These are phyloP conservation scores for Pulicaria dysenterica DNA, from an alignment of 129 eudicot species.

Conservation along the genomic window DNA sequence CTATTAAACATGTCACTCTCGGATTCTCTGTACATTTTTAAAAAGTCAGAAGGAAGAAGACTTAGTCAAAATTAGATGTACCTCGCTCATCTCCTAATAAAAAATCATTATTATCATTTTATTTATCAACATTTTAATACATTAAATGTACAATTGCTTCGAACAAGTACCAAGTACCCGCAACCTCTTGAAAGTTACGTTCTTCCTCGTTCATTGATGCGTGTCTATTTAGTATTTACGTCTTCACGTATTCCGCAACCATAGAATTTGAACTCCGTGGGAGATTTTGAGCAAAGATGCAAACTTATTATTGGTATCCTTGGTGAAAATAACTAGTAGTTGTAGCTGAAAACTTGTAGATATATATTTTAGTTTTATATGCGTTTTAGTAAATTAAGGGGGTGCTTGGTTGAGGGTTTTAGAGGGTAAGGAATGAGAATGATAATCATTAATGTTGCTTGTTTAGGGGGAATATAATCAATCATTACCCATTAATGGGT, in stretches of 20 bases:
- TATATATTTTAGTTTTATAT: no score
- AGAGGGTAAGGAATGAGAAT: no score
- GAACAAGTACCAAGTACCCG: neutral
- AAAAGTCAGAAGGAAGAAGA: conserved; percentile 39
- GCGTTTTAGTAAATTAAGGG: no score
- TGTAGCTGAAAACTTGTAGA: no score
- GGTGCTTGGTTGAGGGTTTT: no score
- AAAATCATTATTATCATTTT: neutral
- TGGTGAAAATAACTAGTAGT: no score
- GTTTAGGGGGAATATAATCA: no score
- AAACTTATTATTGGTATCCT: no score
- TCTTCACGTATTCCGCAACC: neutral
- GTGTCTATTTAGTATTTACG: conserved; percentile 1
- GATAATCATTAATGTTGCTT: no score
- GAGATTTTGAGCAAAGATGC: no score
- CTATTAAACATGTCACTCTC: conserved; percentile 23
- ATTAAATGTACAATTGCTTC: neutral
- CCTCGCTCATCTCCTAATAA: conserved; percentile 21
- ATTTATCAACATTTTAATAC: neutral
- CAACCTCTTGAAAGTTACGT: neutral
- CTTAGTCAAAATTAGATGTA: conserved; percentile 33
- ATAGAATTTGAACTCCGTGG: neutral
- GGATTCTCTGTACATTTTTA: conserved; percentile 3
- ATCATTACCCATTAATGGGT: no score
- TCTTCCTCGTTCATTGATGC: neutral